phyloP scores from a whole-genome alignment of 2,329 filamentous ascomycete genomes.

The Talaromyces sp. region DNA sequence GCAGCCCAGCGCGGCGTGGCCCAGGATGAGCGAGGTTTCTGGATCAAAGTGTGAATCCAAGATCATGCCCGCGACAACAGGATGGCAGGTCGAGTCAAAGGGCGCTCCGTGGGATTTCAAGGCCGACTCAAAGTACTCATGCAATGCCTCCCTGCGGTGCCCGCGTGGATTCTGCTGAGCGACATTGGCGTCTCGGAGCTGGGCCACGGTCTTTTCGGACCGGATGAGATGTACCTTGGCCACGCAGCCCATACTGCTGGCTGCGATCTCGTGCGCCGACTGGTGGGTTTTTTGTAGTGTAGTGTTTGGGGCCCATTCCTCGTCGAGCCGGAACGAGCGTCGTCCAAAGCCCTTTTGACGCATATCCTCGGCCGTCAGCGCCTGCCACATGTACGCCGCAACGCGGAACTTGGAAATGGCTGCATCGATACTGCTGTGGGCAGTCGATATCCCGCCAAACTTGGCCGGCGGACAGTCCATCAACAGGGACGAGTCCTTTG shows the following conservation, averaged over 20 bases:
- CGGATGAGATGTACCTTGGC: constrained; percentile 18
- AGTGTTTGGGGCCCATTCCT: constrained; percentile 17
- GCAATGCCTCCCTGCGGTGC: constrained; percentile 11
- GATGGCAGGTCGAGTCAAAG: constrained; percentile 13
- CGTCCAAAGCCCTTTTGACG: constrained; percentile 18
- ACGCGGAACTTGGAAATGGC: constrained; percentile 19
- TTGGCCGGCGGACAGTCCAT: constrained; percentile 19
- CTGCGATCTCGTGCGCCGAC: neutral
- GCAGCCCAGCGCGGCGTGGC: constrained; percentile 19
- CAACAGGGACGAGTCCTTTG: constrained; percentile 18
- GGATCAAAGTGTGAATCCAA: constrained; percentile 17
- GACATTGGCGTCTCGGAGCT: constrained; percentile 16
- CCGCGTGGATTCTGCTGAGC: constrained; percentile 17
- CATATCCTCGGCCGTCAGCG: constrained; percentile 19
- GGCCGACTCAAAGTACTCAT: constrained; percentile 16
- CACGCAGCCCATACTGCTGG: neutral
- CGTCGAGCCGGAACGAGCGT: constrained; percentile 21
- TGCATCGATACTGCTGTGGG: constrained; percentile 16
- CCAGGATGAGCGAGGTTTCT: constrained; percentile 16
- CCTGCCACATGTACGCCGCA: constrained; percentile 22
- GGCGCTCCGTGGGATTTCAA: constrained; percentile 12
- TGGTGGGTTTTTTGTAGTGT: constrained; percentile 2
- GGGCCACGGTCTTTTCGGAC: constrained; percentile 16
- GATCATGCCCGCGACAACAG: constrained; percentile 19
- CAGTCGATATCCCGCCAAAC: constrained; percentile 14